Base-by-base conservation (phyloP, 345 rosid species). In the Eucalyptus microcorys region DNA sequence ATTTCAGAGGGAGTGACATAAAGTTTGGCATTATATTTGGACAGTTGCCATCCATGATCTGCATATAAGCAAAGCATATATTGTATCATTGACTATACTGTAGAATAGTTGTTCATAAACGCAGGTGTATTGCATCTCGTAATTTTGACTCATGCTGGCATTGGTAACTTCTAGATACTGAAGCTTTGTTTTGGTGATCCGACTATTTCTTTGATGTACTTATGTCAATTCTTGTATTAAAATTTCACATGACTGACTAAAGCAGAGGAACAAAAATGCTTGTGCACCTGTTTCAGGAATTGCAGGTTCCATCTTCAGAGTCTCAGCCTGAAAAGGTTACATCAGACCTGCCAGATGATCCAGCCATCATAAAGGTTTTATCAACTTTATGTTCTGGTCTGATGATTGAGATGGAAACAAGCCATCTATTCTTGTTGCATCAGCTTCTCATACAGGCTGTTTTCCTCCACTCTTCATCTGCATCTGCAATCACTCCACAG, bases 1-100 rank as follows among this genome's bases (percentile, higher is more conserved):
- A 89, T 88, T 94, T 94, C 87, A 93, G 94, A 43, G 94, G 93
- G 89, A 92, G 91, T 88, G 96, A 94, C 89, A 92, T 93, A 71
- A 93, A 94, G 94, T 93, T 94, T 91, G 80, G 26, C 34, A 43
- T 10, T 68, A 26, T 42, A 66, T 27, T 66, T 55, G 48, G 32
- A 57, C 42, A 14, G 32, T 32, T n/a, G 76, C 2, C 22, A 27
- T 21, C 42, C 9, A 12, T 50, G 53, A 83, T 30, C 87, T 30
- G 13, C 21, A 68, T 34, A 68, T 37, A 32, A 32, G 40, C 22
- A 66, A 66, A 32, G 42, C 24, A 32, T 68, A 16, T 68, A 34
- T 32, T 37, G 24, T 34, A 4, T 34, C 80, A 34, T 9, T 19
- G 80, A 68, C 42, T 34, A 68, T 34, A 42, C 26, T 34, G 24